phyloP scores from a whole-genome alignment of 495 filamentous ascomycete species.

The Lophiotrema nucula region DNA sequence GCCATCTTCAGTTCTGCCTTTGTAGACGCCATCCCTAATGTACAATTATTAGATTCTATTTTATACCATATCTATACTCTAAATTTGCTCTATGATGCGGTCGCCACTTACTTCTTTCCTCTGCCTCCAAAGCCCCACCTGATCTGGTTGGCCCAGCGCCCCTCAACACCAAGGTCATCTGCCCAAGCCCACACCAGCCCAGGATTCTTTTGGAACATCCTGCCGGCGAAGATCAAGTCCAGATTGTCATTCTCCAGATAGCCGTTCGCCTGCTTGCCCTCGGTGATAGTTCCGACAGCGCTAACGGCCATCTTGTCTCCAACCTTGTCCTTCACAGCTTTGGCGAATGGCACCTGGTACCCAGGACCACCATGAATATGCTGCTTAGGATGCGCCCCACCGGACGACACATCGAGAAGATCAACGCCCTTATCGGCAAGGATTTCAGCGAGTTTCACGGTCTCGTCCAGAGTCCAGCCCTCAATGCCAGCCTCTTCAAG shows the following conservation, averaged over 20 bases:
- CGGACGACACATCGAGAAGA: slow-evolving; percentile 71
- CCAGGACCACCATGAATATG: slow-evolving; percentile 51
- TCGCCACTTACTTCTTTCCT: slow-evolving; percentile 30
- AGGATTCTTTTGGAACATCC: slow-evolving; percentile 69
- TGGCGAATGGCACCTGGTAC: slow-evolving; percentile 67
- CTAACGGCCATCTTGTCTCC: slow-evolving; percentile 60
- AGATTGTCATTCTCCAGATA: slow-evolving; percentile 52
- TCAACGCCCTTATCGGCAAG: slow-evolving; percentile 68
- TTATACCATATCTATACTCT: too few species aligned
- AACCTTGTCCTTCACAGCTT: slow-evolving; percentile 51
- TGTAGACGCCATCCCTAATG: too few species aligned
- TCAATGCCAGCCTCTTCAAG: slow-evolving; percentile 57
- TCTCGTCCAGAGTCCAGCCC: slow-evolving; percentile 65
- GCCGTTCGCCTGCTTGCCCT: slow-evolving; percentile 43
- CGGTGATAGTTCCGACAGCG: slow-evolving; percentile 72
- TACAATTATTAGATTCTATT: too few species aligned
- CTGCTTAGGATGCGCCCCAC: slow-evolving; percentile 62
- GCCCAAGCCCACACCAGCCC: slow-evolving; percentile 67
- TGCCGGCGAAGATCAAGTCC: slow-evolving; percentile 61
- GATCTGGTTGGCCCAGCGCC: slow-evolving; percentile 66
- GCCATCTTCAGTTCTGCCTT: too few species aligned
- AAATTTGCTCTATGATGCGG: too few species aligned
- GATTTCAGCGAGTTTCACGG: slow-evolving; percentile 59
- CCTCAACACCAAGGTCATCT: slow-evolving; percentile 62
- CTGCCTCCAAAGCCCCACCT: slow-evolving; percentile 55